These are phyloP conservation scores for Wickerhamiella slavikovae DNA, from an alignment of 805 yeast species.

Conservation along the genomic window DNA sequence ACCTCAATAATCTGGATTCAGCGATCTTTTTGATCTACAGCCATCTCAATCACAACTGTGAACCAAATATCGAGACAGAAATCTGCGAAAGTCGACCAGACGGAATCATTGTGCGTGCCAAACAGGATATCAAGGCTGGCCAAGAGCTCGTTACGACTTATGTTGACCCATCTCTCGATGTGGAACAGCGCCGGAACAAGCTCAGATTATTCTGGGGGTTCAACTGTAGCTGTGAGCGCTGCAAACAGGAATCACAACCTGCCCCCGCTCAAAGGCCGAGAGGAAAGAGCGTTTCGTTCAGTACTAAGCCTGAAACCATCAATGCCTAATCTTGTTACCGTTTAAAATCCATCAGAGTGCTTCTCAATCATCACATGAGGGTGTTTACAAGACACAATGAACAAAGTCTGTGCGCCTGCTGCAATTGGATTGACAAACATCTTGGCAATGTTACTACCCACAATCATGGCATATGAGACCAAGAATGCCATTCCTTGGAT, in stretches of 20 bases:
- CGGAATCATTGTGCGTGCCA: slow-evolving; percentile 42
- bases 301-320: slow-evolving; percentile 7
- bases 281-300: slow-evolving; percentile 12
- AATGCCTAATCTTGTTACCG: no score
- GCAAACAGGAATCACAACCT: slow-evolving; percentile 23
- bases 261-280: slow-evolving; percentile 6
- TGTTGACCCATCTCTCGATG: slow-evolving; percentile 43
- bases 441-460: slow-evolving; percentile 57
- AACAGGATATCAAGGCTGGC: slow-evolving; percentile 33
- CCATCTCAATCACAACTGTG: slow-evolving; percentile 59
- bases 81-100: slow-evolving; percentile 26
- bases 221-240: slow-evolving; percentile 43
- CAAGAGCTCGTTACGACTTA: slow-evolving; percentile 55
- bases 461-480: slow-evolving; percentile 50
- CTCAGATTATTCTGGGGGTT: slow-evolving; percentile 67
- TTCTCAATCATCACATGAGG: slow-evolving; percentile 64
- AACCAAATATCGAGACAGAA: slow-evolving; percentile 39
- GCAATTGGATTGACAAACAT: slow-evolving; percentile 54
- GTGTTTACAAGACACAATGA: slow-evolving; percentile 64
- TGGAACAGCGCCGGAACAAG: slow-evolving; percentile 41
- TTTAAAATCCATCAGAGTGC: slow-evolving; percentile 37
- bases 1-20: slow-evolving; percentile 51
- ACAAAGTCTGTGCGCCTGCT: slow-evolving; percentile 67
- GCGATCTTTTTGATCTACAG: slow-evolving; percentile 41
- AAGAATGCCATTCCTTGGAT: slow-evolving; percentile 24